Evolutionary conservation across 75 land plant species (phyloP), one percentile per base, ranked within the genome.

Genomic region (Sequoia sempervirens): DNA sequence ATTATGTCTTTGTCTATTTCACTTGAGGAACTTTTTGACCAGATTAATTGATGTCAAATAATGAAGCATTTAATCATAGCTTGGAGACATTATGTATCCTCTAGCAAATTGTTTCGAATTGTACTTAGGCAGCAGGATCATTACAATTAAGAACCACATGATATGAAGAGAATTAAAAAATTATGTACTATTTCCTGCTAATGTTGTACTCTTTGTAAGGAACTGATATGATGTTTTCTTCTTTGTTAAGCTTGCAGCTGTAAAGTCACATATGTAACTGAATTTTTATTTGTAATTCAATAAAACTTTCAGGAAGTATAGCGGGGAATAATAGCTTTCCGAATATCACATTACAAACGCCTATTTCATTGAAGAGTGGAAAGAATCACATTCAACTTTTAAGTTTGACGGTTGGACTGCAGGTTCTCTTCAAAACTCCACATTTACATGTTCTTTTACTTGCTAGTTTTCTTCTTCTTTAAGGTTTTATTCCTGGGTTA

Each of bases 391-490:
- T 97, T 83, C 96, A 92, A 85, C 89, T 97, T 36, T 83, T 97
- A 68, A 93, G 96, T 84, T 87, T 89, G 87, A 97, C 99, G 12
- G 94, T 97, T 54, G 99, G 99, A 46, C 87, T 97, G 61, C 95
- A 97, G 97, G 98, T 96, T 80, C 8, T 75, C 79, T 75, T 75
- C 10, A 4, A 75, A 75, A 75, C 46, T 75, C 79, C 15, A 50
- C 53, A 50, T 40, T 20, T 40, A 61, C 7, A 75, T 40, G 5
- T 40, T 40, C 8, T 38, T 38, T 40, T 18, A 38, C 10, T 73
- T 10, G 36, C 38, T 18, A 75, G 18, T 75, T 75, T 75, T 75
- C 23, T 75, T 38, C 45, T 45, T 40, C 20, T 2, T 40, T 75
- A 18, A 7, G 26, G 23, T 5, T 40, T 40, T 75, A 5, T 41